Conservation (phyloP, 805 yeast genomes). For the Ogataea allantospora region DNA sequence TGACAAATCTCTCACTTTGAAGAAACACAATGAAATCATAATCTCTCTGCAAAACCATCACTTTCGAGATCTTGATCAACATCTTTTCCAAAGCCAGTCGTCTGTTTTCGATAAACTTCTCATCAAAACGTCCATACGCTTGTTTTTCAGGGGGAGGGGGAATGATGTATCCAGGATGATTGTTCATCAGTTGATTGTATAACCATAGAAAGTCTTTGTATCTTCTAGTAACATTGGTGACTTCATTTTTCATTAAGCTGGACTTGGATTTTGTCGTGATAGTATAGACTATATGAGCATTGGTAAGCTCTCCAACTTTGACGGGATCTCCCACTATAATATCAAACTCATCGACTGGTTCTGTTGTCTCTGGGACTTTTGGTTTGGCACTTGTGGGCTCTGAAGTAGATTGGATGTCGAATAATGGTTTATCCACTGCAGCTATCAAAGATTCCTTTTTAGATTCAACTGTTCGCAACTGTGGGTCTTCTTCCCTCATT, state of each 20-base stretch:
- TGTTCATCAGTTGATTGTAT: conserved; percentile 79
- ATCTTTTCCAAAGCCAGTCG: conserved; percentile 81
- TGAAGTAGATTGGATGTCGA: conserved; percentile 35
- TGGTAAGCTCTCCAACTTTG: conserved; percentile 86
- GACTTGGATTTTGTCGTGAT: conserved; percentile 62
- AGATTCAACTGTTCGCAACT: conserved; percentile 1
- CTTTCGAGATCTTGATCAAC: conserved; percentile 68
- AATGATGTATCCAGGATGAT: conserved; percentile 85
- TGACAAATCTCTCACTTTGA: conserved; percentile 65
- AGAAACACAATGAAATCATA: conserved; percentile 76
- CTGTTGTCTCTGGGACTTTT: conserved; percentile 3
- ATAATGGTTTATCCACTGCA: conserved; percentile 55
- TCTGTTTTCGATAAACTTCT: conserved; percentile 84
- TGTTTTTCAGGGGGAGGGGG: conserved; percentile 98
- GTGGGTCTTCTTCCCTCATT: conserved; percentile 4
- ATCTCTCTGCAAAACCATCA: conserved; percentile 60
- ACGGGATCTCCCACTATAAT: conserved; percentile 86
- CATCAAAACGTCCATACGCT: conserved; percentile 86
- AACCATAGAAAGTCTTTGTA: conserved; percentile 94
- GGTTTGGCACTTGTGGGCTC: background rate
- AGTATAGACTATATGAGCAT: conserved; percentile 84
- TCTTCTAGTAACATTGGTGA: conserved; percentile 69
- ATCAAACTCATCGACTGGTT: conserved; percentile 41
- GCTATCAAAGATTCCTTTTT: conserved; percentile 37
- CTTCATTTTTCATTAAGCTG: conserved; percentile 34